Base-by-base conservation (phyloP, 352 stramenopile species). In the Phytophthora kernoviae region DNA sequence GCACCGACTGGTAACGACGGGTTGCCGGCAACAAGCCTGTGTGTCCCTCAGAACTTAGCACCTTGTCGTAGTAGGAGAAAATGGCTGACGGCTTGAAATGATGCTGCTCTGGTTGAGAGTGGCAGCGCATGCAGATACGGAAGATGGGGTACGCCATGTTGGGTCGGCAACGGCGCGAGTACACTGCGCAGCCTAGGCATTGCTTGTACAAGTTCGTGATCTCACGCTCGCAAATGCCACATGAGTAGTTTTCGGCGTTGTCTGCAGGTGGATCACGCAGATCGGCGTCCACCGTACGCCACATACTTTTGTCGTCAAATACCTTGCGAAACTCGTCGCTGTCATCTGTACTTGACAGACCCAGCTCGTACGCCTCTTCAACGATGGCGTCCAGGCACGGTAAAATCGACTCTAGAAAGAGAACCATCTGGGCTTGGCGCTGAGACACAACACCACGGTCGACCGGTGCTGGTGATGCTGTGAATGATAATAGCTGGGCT, bases 141-240 rank as follows among this genome's bases (percentile, higher is more conserved):
- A 91, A 90, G 14, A 84, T 58, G 12, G 59, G 54, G 63, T 88
- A 94, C 44, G 68, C 58, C 62, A 88, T 83, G 70, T 92, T 90
- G 11, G 77, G 77, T 9, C 74, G 70, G 40, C 76, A 70, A 18
- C 73, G 64, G 30, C 73, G 81, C 24, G 77, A 71, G 58, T 91
- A 90, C 17, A 91, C 70, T 1, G 81, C 75, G 49, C 86, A 94
- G 32, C 86, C 86, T 3, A 94, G 67, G 27, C 86, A 94, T 58
- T 93, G 83, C 65, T 94, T 93, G 72, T 92, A 93, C 46, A 88
- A 73, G 62, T 94, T 94, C 20, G 80, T 81, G n/a, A 94, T 81
- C 62, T 94, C 86, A 1, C 83, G 74, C 0, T 68, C 65, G 59
- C 81, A 92, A 47, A 93, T 81, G 17, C 76, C 75, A 40, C 84